A percentile compares a stretch with the other conserved stretches of the same genome.
These are phyloP conservation scores for Boletus rex-veris DNA, from an alignment of 768 basidiomycete species.

Conservation along the genomic window DNA sequence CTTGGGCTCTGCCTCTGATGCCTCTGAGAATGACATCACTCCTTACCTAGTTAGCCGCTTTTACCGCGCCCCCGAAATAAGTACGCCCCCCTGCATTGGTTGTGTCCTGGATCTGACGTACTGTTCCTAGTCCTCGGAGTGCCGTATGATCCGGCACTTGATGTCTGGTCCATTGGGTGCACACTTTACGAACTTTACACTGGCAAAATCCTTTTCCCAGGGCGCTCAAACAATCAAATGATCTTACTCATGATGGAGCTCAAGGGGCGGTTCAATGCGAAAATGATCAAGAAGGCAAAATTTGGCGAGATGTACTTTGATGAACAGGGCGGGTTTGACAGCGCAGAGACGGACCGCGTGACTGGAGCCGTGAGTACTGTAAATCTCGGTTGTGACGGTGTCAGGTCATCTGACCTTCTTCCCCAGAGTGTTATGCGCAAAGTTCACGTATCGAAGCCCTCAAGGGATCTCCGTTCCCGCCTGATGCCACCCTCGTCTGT, in stretches of 20 bases:
- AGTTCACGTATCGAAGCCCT: constrained; percentile 79
- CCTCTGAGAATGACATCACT: constrained; percentile 93
- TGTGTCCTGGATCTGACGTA: constrained; percentile 14
- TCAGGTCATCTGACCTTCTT: constrained; percentile 18
- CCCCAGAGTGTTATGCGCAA: constrained; percentile 77
- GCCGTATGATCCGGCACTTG: constrained; percentile 90
- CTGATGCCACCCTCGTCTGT: constrained; percentile 76
- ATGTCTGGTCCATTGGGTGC: constrained; percentile 97
- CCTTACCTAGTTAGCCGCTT: constrained; percentile 97
- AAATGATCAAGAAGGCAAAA: constrained; percentile 91
- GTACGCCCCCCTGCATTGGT: constrained; percentile 44
- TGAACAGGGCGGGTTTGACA: constrained; percentile 83
- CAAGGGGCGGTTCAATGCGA: constrained; percentile 88
- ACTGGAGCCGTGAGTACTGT: constrained; percentile 69
- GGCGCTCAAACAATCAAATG: constrained; percentile 98
- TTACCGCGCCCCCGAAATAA: constrained; percentile 98
- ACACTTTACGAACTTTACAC: constrained; percentile 96
- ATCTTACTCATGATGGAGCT: constrained; percentile 96
- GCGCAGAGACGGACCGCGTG: constrained; percentile 78
- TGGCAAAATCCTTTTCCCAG: constrained; percentile 96
- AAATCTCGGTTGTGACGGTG: constrained; percentile 1
- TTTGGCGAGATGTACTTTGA: constrained; percentile 95
- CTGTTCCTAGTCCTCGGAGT: constrained; percentile 75
- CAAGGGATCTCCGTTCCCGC: constrained; percentile 75
- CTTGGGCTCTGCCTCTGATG: constrained; percentile 94